A percentile compares a stretch with the other conserved stretches of the same genome.
phyloP scores from a whole-genome alignment of 371 early-diverging fungal species.

The Rhizomucor pusillus region DNA sequence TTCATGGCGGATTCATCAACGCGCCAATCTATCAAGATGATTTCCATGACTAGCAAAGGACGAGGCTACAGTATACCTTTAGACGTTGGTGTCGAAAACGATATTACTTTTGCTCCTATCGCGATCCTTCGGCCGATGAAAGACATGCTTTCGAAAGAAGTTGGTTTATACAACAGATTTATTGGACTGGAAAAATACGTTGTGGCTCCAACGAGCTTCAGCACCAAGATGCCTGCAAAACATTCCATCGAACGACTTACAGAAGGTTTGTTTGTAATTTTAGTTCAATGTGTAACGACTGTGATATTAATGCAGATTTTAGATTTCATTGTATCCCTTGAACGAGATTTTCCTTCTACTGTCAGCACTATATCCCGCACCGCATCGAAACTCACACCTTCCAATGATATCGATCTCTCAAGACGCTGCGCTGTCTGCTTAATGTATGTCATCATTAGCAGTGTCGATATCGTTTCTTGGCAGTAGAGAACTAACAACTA shows the following conservation, averaged over 20 bases:
- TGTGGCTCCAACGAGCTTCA: slow-evolving; percentile 45
- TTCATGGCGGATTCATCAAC: slow-evolving; percentile 81
- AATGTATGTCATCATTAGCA: slow-evolving; percentile 34
- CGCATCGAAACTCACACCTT: slow-evolving; percentile 67
- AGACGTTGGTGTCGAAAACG: slow-evolving; percentile 66
- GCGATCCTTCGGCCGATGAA: slow-evolving; percentile 77
- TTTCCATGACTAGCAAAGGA: slow-evolving; percentile 79
- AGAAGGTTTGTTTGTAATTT: slow-evolving; percentile 42
- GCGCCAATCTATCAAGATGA: slow-evolving; percentile 75
- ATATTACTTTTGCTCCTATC: slow-evolving; percentile 35
- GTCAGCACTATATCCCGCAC: slow-evolving; percentile 86
- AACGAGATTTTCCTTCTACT: slow-evolving; percentile 84
- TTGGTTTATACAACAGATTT: slow-evolving; percentile 71
- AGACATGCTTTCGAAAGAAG: slow-evolving; percentile 77
- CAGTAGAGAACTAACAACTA: neutral
- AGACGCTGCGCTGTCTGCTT: slow-evolving; percentile 55
- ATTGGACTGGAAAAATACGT: slow-evolving; percentile 39
- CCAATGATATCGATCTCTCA: slow-evolving; percentile 35
- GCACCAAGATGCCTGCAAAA: slow-evolving; percentile 55
- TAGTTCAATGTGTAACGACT: neutral
- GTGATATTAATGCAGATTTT: neutral
- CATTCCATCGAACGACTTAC: slow-evolving; percentile 72
- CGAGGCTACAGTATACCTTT: slow-evolving; percentile 82
- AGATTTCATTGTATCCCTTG: slow-evolving; percentile 79
- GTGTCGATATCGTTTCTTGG: too few species aligned